Percentiles rank a stretch among this genome's conserved stretches.
phyloP scores from a whole-genome alignment of 306 rosid species.

The Ormosia emarginata region DNA sequence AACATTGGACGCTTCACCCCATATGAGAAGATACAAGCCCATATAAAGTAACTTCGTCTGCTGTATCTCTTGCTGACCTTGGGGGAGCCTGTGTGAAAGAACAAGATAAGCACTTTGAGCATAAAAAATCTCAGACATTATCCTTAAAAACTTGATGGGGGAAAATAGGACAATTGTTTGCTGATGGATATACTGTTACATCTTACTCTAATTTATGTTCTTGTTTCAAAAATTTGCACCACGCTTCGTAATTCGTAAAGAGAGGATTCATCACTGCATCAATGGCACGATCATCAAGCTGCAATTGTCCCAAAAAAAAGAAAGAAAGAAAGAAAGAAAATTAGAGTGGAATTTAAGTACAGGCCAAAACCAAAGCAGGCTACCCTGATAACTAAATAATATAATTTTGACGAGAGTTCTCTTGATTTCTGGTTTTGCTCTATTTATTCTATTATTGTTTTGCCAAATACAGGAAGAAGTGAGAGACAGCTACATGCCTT shows the following conservation, averaged over 20 bases:
- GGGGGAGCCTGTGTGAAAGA: constrained; percentile 58
- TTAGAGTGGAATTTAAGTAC: constrained; percentile 5
- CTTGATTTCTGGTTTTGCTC: not conserved
- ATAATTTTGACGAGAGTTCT: not conserved
- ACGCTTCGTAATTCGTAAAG: constrained; percentile 79
- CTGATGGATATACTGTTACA: not conserved
- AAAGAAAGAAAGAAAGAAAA: not conserved
- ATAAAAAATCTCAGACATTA: constrained; percentile 2
- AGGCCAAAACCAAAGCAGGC: constrained; percentile 7
- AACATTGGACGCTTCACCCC: no score
- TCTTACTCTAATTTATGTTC: constrained; percentile 76
- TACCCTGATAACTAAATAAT: constrained; percentile 5
- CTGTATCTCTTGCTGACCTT: constrained; percentile 74
- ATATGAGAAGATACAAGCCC: no score
- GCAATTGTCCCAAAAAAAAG: constrained; percentile 29
- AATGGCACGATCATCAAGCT: constrained; percentile 97
- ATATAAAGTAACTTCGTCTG: constrained; percentile 63
- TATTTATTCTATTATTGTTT: not conserved
- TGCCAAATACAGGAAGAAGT: not conserved
- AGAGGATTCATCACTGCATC: constrained; percentile 63
- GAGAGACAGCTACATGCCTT: constrained; percentile 49
- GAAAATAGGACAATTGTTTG: not conserved
- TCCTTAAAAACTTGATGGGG: not conserved
- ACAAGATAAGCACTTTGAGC: constrained; percentile 10
- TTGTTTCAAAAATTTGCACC: constrained; percentile 90